phyloP scores from a whole-genome alignment of 768 basidiomycete genomes.

The Xerocomus spinulosus region DNA sequence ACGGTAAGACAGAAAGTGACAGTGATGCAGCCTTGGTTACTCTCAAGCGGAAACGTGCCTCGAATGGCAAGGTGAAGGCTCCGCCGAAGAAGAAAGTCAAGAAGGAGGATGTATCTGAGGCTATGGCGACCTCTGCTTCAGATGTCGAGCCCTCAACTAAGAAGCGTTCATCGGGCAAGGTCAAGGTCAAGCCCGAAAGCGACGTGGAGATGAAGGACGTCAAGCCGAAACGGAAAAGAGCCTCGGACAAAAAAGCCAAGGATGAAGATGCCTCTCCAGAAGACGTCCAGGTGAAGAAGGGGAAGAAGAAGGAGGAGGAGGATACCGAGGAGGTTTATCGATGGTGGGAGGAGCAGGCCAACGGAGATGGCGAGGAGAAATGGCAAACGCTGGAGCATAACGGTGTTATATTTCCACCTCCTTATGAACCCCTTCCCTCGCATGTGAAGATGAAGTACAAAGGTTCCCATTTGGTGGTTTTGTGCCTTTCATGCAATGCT shows the following conservation, averaged over 20 bases:
- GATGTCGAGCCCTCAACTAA: constrained; percentile 33
- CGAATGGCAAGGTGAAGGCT: constrained; percentile 46
- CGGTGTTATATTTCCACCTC: constrained; percentile 93
- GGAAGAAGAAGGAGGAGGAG: constrained; percentile 57
- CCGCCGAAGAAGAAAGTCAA: constrained; percentile 66
- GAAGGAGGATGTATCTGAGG: constrained; percentile 39
- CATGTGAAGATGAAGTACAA: constrained; percentile 93
- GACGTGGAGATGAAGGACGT: constrained; percentile 43
- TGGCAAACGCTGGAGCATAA: constrained; percentile 96
- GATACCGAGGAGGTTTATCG: constrained; percentile 64
- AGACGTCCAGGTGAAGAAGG: constrained; percentile 46
- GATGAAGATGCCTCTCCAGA: constrained; percentile 42
- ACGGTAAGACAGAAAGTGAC: constrained; percentile 38
- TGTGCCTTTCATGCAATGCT: constrained; percentile 8
- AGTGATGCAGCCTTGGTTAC: constrained; percentile 42
- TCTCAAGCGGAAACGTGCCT: constrained; percentile 40
- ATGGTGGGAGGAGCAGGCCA: constrained; percentile 82
- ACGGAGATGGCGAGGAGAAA: constrained; percentile 75
- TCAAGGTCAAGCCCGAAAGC: constrained; percentile 44
- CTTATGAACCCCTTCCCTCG: constrained; percentile 81
- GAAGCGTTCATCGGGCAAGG: constrained; percentile 30
- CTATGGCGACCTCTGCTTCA: constrained; percentile 23
- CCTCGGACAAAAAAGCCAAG: constrained; percentile 50
- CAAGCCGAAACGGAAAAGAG: constrained; percentile 42
- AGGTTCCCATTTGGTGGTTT: constrained; percentile 47